phyloP scores from a whole-genome alignment of 257 asterid genomes.

The Apocynum venetum region DNA sequence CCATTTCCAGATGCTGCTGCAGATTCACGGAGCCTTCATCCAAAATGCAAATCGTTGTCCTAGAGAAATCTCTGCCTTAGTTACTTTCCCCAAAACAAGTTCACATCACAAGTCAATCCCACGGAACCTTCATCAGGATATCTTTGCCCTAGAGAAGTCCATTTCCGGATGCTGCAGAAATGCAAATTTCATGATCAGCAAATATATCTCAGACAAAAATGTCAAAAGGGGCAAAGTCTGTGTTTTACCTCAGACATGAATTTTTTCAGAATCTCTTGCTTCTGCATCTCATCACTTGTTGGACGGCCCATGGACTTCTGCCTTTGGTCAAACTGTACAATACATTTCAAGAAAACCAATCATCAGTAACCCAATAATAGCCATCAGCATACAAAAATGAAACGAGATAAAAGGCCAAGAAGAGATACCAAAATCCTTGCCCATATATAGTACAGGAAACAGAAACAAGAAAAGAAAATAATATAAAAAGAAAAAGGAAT shows the following conservation, averaged over 20 bases:
- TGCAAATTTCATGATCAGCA: slow-evolving; percentile 7
- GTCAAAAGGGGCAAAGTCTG: background rate
- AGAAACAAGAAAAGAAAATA: background rate
- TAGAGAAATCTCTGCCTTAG: no score
- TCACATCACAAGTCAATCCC: background rate
- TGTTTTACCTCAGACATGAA: slow-evolving; percentile 42
- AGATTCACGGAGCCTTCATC: background rate
- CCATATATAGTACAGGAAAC: background rate
- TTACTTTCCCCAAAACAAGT: background rate
- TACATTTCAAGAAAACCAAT: background rate
- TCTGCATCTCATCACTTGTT: slow-evolving; percentile 47
- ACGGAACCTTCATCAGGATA: background rate
- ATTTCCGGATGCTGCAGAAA: slow-evolving; percentile 23
- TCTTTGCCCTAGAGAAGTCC: slow-evolving; percentile 29
- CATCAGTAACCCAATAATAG: background rate
- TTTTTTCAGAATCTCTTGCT: slow-evolving; percentile 44
- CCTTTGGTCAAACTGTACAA: slow-evolving; percentile 26
- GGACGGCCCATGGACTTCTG: slow-evolving; percentile 33
- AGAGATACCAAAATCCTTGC: no score
- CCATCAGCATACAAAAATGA: background rate
- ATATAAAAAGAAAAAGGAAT: background rate
- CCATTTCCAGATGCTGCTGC: background rate
- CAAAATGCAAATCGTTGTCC: no score
- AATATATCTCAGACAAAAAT: background rate
- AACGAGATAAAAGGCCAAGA: background rate